Evolutionary conservation across 2,329 filamentous ascomycete genomes (phyloP), one percentile per base, ranked within the genome.

Genomic region (Penicillium sp.): DNA sequence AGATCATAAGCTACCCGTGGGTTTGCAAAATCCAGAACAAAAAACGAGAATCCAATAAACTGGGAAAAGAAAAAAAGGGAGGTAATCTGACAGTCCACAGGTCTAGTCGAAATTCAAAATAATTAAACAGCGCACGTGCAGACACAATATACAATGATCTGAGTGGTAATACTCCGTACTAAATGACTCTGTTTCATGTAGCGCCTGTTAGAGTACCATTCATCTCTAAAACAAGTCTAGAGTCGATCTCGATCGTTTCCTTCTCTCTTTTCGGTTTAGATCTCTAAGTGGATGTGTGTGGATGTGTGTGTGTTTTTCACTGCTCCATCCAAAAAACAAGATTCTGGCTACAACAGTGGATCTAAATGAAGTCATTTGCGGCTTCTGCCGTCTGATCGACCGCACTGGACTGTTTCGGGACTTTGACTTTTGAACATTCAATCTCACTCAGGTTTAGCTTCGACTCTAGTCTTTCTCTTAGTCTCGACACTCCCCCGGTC

Each of bases 361-460:
- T 49, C 42, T 32, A 32, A 27, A 56, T 64, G 60, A 64, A 47
- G 54, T 64, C 59, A 64, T 58, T 42, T 45, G 51, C 62, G 60
- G 59, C 60, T 54, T 59, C 55, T 51, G 56, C 61, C 61, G 58
- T 51, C 48, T 54, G 52, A 54, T 54, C 52, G 42, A 46, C 52
- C 32, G 18, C 46, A 27, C 45, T 42, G 50, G 18, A 13, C 40
- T 53, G 40, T 41, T 50, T 49, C 39, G 40, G 45, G 36, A 18
- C 5, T 40, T 46, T 40, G 21, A 27, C 48, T 29, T 18, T 18
- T 5, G 24, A 27, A 5, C 18, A 18, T 27, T 27, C 8, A 18
- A 21, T 48, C 39, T 40, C 18, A 14, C 10, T 11, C 18, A 5
- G 11, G 8, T 43, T 43, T 43, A 24, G 14, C 22, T 10, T 11